Conservation (phyloP, 148 eudicot genomes). For the Cornus suecica region DNA sequence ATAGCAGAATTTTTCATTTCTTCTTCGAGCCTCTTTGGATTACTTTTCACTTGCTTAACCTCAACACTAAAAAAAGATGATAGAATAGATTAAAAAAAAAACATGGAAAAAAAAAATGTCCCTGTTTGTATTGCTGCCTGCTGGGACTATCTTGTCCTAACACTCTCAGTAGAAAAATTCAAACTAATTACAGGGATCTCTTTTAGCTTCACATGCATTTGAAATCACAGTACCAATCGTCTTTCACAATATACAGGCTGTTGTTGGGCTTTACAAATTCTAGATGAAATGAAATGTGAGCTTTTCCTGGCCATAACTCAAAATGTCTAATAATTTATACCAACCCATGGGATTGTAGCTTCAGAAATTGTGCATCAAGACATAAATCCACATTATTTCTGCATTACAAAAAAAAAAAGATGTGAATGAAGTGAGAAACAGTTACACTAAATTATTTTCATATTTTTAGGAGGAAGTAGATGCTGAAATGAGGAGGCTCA, state of each 20-base stretch:
- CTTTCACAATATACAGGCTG: background rate
- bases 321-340: background rate
- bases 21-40: no score
- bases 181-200: no score
- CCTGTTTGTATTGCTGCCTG: no score
- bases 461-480: constrained; percentile 65
- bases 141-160: no score
- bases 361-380: background rate
- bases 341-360: background rate
- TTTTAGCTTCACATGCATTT: background rate
- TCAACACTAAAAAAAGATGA: no score
- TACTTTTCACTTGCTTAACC: no score
- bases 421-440: background rate
- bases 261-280: background rate
- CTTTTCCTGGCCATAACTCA: background rate
- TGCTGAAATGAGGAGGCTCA: constrained; percentile 85
- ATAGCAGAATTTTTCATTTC: no score
- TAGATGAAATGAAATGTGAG: background rate
- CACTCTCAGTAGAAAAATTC: no score
- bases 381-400: background rate
- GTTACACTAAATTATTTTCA: background rate
- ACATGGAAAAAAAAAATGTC: no score
- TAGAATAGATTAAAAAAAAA: no score
- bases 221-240: background rate
- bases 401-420: background rate